Evolutionary conservation across 2,329 filamentous ascomycete genomes (phyloP).

Genomic region (Huntiella abstrusa): DNA sequence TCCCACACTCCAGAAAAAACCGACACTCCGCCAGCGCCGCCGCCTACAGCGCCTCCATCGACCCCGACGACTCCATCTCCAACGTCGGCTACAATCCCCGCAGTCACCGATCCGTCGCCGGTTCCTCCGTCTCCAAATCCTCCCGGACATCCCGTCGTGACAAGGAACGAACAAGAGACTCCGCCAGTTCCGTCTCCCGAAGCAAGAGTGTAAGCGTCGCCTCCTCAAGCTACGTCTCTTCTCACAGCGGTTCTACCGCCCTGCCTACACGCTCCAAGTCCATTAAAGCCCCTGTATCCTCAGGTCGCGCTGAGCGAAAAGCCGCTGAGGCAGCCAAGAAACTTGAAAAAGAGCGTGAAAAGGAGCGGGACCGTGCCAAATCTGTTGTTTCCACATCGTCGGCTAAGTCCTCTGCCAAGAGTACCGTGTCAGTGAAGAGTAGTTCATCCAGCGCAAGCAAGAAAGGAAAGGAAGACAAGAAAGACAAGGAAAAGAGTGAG

Average conservation of each 20-base stretch:
- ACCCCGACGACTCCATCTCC: conserved; percentile 15
- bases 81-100: conserved; percentile 13
- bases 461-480: conserved; percentile 1
- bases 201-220: conserved; percentile 5
- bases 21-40: conserved; percentile 18
- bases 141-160: conserved; percentile 14
- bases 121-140: conserved; percentile 16
- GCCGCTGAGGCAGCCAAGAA: conserved; percentile 17
- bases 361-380: conserved; percentile 19
- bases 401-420: conserved; percentile 2
- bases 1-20: conserved; percentile 33
- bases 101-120: conserved; percentile 1
- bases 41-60: conserved; percentile 24
- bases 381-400: neutral
- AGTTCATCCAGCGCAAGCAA: neutral
- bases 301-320: neutral
- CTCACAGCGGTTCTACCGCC: neutral
- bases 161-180: conserved; percentile 12
- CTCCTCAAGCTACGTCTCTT: neutral
- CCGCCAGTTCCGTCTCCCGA: conserved; percentile 7
- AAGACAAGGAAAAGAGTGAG: conserved; percentile 19
- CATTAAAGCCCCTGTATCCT: too few relatives aligned
- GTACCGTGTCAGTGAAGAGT: conserved; percentile 13
- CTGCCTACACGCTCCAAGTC: conserved; percentile 1
- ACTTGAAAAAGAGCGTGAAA: conserved; percentile 15